Evolutionary conservation across 306 rosid genomes (phyloP).

Genomic region (Mimosa bimucronata): DNA sequence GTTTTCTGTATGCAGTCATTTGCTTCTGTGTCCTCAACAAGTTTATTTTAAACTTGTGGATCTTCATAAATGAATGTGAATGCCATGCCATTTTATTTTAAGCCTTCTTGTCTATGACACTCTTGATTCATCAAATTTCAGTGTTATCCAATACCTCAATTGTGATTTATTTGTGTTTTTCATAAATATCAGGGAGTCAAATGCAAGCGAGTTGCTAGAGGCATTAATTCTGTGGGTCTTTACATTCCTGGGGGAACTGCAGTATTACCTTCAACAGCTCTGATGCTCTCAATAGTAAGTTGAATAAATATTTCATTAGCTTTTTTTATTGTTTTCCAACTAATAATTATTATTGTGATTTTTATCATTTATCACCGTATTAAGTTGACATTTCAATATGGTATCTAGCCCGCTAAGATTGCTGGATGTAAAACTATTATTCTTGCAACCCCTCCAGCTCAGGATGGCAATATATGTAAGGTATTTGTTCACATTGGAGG

Average conservation of each 20-base stretch:
- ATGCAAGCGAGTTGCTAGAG: slow-evolving; percentile 95
- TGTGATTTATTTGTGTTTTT: slow-evolving; percentile 35
- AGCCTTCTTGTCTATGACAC: slow-evolving; percentile 12
- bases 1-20: slow-evolving; percentile 14
- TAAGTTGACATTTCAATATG: slow-evolving; percentile 41
- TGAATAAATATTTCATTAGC: slow-evolving; percentile 28
- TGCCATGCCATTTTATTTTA: slow-evolving; percentile 5
- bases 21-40: not conserved
- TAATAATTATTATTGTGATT: slow-evolving; percentile 15
- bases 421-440: slow-evolving; percentile 92
- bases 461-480: slow-evolving; percentile 89
- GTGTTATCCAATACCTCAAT: slow-evolving; percentile 7
- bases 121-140: slow-evolving; percentile 15
- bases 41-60: slow-evolving; percentile 12
- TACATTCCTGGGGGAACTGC: slow-evolving; percentile 99
- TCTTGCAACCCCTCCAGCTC: slow-evolving; percentile 92
- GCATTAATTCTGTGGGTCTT: slow-evolving; percentile 95
- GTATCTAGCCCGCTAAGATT: slow-evolving; percentile 89
- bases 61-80: not conserved
- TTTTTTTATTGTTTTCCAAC: slow-evolving; percentile 14
- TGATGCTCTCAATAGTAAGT: slow-evolving; percentile 98
- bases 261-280: slow-evolving; percentile 95
- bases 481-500: slow-evolving; percentile 47
- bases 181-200: slow-evolving; percentile 76
- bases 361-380: slow-evolving; percentile 17